phyloP scores from a whole-genome alignment of 2,329 filamentous ascomycete species.

The Xylariales sp. region DNA sequence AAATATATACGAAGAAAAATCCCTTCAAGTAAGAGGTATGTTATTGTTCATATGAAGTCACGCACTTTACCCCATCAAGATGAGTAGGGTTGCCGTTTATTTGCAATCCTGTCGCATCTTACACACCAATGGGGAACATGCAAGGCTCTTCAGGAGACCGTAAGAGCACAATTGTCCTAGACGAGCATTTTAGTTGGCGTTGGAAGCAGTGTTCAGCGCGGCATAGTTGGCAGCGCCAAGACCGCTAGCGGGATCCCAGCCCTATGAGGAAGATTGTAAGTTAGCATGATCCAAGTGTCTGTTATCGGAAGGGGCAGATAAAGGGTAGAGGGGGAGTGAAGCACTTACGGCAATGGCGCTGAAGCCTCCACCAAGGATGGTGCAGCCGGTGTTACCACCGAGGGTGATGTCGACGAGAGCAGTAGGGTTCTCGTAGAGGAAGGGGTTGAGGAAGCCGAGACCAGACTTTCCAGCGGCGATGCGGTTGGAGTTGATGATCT shows the following conservation, averaged over 20 bases:
- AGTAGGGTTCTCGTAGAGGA: conserved; percentile 26
- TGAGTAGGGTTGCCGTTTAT: too few relatives aligned
- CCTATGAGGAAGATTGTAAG: conserved; percentile 8
- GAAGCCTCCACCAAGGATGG: conserved; percentile 3
- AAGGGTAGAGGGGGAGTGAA: too few relatives aligned
- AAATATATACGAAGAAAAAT: too few relatives aligned
- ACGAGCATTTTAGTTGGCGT: conserved; percentile 1
- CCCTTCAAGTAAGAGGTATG: too few relatives aligned
- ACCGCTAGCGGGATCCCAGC: conserved; percentile 28
- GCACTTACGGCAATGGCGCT: conserved; percentile 2
- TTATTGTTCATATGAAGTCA: too few relatives aligned
- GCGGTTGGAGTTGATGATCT: conserved; percentile 50
- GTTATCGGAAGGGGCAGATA: conserved; percentile 20
- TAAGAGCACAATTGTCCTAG: too few relatives aligned
- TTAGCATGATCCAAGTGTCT: conserved; percentile 14
- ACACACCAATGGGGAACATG: too few relatives aligned
- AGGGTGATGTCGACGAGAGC: conserved; percentile 36
- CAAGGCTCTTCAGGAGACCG: too few relatives aligned
- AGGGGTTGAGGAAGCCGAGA: conserved; percentile 51
- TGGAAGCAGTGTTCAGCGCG: conserved; percentile 1
- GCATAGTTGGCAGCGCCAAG: conserved; percentile 22
- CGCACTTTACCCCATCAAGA: too few relatives aligned
- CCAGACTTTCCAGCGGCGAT: conserved; percentile 41
- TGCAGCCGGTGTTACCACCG: conserved; percentile 36
- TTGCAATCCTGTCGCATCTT: too few relatives aligned